Conservation (phyloP, 805 yeast species). For the Candida nanaspora region DNA sequence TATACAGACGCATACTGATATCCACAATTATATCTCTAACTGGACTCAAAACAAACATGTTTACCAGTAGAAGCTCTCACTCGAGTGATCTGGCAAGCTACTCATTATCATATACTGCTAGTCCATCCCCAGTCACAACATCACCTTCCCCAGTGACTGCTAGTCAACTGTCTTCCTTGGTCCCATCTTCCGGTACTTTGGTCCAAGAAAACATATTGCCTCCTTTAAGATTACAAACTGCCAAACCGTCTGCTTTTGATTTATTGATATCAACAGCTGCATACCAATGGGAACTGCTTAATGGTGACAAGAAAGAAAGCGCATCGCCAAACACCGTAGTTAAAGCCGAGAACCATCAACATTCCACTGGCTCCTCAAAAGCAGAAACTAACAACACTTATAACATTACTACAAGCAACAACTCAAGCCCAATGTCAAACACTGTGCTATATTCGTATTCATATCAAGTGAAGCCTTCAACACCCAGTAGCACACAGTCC, state of each 20-base stretch:
- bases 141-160: not conserved
- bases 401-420: too few relatives aligned
- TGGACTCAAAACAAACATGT: too few relatives aligned
- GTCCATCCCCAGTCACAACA: not conserved
- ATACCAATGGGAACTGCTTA: not conserved
- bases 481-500: too few relatives aligned
- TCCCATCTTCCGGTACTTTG: too few relatives aligned
- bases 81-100: slow-evolving; percentile 24
- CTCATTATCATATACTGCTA: slow-evolving; percentile 12
- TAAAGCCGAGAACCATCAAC: too few relatives aligned
- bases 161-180: too few relatives aligned
- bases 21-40: not conserved
- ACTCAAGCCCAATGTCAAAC: not conserved
- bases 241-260: slow-evolving; percentile 1
- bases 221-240: not conserved
- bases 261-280: not conserved
- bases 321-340: too few relatives aligned
- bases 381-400: too few relatives aligned
- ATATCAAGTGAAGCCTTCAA: not conserved
- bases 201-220: not conserved
- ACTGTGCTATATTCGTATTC: not conserved
- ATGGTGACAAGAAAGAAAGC: not conserved
- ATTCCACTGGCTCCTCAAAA: too few relatives aligned
- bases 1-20: too few relatives aligned
- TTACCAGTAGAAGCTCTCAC: slow-evolving; percentile 7